Percentiles rank a stretch among this genome's conserved stretches.
Evolutionary conservation across 495 filamentous ascomycete genomes (phyloP).

Genomic region (Penicillium maclennaniae): DNA sequence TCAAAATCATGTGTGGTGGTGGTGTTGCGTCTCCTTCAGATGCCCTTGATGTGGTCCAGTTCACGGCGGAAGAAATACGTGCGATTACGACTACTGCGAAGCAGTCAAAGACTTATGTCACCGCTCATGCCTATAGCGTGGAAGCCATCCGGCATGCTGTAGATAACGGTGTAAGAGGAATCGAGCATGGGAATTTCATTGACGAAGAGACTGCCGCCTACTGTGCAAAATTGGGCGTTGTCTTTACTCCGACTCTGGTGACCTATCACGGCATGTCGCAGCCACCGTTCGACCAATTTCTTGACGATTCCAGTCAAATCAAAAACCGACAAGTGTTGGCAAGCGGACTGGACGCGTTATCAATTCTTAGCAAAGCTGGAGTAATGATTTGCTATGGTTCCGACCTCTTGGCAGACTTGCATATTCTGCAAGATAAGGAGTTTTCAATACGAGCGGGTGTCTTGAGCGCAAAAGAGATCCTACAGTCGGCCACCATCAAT

Average conservation of each 20-base stretch:
- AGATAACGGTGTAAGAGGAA: slow-evolving; percentile 47
- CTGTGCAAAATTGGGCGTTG: slow-evolving; percentile 36
- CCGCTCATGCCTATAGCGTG: slow-evolving; percentile 49
- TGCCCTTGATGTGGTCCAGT: slow-evolving; percentile 43
- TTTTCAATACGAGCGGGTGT: slow-evolving; percentile 41
- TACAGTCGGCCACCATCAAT: slow-evolving; percentile 48
- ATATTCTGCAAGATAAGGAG: slow-evolving; percentile 41
- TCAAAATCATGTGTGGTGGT: slow-evolving; percentile 55
- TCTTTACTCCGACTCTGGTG: slow-evolving; percentile 48
- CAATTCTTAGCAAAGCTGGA: slow-evolving; percentile 37
- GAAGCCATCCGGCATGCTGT: slow-evolving; percentile 46
- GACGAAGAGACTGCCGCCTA: slow-evolving; percentile 43
- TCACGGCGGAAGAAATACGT: slow-evolving; percentile 45
- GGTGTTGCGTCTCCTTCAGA: slow-evolving; percentile 50
- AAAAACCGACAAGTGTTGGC: slow-evolving; percentile 46
- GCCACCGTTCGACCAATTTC: slow-evolving; percentile 33
- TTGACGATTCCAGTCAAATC: slow-evolving; percentile 28
- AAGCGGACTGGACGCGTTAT: slow-evolving; percentile 35
- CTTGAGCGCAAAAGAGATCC: slow-evolving; percentile 34
- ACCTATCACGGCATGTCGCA: slow-evolving; percentile 44
- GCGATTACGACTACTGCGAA: slow-evolving; percentile 42
- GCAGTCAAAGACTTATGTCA: slow-evolving; percentile 46
- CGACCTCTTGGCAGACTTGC: slow-evolving; percentile 44
- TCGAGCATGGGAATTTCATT: slow-evolving; percentile 53
- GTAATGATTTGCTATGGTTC: slow-evolving; percentile 50